Evolutionary conservation across 257 asterid species (phyloP), one percentile per base, ranked within the genome.

Genomic region (Phtheirospermum japonicum): DNA sequence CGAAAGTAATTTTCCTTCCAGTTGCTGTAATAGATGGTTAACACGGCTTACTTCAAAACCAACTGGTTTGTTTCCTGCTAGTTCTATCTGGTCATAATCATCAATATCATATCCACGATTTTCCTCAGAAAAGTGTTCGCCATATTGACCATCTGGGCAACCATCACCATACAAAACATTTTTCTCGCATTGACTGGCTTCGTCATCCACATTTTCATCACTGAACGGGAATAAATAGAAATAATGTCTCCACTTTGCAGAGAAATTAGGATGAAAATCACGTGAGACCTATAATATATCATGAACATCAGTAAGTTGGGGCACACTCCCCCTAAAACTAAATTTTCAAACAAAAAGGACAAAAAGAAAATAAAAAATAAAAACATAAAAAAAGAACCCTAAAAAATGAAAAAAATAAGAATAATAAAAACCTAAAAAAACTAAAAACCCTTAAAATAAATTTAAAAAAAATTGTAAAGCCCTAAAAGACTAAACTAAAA

Each of bases 211-310:
- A 32, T 65, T 78, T 67, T 73, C 82, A 67, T 70, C 79, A 66
- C 78, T 63, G 37, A 85, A 66, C 64, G 99, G 99, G 71, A 92
- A 89, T 55, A 92, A 76, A 76, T 92, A 92, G 62, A 92, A 69
- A 82, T 92, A 92, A 60, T 73, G 96, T 73, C 99, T 85, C 99
- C 99, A 92, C 72, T 86, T 89, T 68, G 99, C 99, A 59, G 96
- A 85, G 80, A 92, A 92, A 75, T 89, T 92, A 32, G 99, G 96
- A 85, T 92, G 99, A 80, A 92, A 92, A 12, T 83, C 91, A 9
- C 99, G 89, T 11, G 94, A 80, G 57, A 92, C 94, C 99, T 89
- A 66, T 71, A 45, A 61, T 28, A 48, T 59, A 55, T 33, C 17
- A 77, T 31, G 56, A 12, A 32, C 43, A 30, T 67, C 69, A 72